These are phyloP conservation scores for Rhinocladiella similis DNA, from an alignment of 2,329 filamentous ascomycete species.

Conservation along the genomic window DNA sequence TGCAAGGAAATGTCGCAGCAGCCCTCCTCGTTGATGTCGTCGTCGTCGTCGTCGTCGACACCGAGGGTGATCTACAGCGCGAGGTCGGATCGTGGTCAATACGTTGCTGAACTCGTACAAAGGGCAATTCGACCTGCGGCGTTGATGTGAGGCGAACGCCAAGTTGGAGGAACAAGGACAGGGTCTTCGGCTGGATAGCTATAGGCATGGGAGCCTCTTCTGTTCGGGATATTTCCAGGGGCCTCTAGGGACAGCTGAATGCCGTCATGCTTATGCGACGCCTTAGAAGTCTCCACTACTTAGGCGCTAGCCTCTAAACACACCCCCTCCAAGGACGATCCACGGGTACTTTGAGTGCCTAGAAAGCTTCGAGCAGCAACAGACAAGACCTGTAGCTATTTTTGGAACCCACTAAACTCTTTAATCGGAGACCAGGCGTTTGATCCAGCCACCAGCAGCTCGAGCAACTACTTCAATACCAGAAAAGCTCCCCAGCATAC, in stretches of 20 bases:
- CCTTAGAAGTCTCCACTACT: no score
- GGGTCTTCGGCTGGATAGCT: background rate
- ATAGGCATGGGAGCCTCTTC: no score
- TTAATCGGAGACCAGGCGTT: no score
- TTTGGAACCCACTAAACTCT: background rate
- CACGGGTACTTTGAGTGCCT: no score
- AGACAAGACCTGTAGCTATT: background rate
- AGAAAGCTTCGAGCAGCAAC: no score
- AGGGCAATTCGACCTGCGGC: background rate
- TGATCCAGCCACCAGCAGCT: no score
- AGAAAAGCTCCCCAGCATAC: background rate
- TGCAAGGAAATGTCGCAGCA: background rate
- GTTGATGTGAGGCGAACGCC: background rate
- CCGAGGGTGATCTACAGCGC: background rate
- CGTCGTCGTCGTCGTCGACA: background rate
- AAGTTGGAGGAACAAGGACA: slow-evolving; percentile 1
- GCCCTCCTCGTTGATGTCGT: background rate
- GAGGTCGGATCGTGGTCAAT: background rate
- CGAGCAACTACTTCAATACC: background rate
- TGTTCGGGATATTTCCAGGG: no score
- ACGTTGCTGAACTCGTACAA: background rate
- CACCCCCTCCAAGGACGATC: no score
- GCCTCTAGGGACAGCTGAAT: no score
- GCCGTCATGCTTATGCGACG: no score
- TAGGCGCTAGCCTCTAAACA: no score